A percentile compares a stretch with the other conserved stretches of the same genome.
phyloP scores from a whole-genome alignment of 1,139 yeast genomes.

The Kazachstania sp. region DNA sequence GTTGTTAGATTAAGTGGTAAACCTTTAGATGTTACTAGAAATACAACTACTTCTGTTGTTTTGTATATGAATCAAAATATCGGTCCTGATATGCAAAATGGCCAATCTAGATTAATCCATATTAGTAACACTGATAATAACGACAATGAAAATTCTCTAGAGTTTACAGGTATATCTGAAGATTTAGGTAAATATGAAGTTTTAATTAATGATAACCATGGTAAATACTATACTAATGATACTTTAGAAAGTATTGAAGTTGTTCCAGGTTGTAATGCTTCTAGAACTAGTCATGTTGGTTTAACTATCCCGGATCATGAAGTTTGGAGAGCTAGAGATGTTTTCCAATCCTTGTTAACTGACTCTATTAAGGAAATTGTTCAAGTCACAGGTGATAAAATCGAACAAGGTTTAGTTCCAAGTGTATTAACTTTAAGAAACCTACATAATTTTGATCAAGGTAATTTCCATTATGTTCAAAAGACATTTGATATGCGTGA shows the following conservation, averaged over 20 bases:
- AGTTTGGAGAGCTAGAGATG: constrained; percentile 74
- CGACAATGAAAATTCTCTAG: constrained; percentile 35
- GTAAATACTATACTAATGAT: constrained; percentile 35
- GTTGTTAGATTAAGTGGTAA: constrained; percentile 58
- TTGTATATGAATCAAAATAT: constrained; percentile 57
- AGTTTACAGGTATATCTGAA: constrained; percentile 46
- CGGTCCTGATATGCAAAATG: constrained; percentile 6
- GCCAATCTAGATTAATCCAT: constrained; percentile 39
- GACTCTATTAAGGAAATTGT: constrained; percentile 51
- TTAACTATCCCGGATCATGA: constrained; percentile 63
- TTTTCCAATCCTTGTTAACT: constrained; percentile 59
- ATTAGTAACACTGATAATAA: constrained; percentile 8
- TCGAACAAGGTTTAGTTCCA: constrained; percentile 34
- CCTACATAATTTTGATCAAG: constrained; percentile 46
- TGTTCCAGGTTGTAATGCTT: constrained; percentile 41
- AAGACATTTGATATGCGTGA: constrained; percentile 44
- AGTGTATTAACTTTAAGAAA: constrained; percentile 48
- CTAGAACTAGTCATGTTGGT: constrained; percentile 55
- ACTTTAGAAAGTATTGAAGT: constrained; percentile 21
- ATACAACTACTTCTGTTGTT: constrained; percentile 53
- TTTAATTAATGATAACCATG: constrained; percentile 42
- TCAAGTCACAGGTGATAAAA: constrained; percentile 32
- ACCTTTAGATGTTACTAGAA: constrained; percentile 45
- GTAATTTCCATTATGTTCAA: constrained; percentile 74
- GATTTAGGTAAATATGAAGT: constrained; percentile 51